Conservation (phyloP, 202 grass and related monocot genomes). For the Brachypodium distachyon region DNA sequence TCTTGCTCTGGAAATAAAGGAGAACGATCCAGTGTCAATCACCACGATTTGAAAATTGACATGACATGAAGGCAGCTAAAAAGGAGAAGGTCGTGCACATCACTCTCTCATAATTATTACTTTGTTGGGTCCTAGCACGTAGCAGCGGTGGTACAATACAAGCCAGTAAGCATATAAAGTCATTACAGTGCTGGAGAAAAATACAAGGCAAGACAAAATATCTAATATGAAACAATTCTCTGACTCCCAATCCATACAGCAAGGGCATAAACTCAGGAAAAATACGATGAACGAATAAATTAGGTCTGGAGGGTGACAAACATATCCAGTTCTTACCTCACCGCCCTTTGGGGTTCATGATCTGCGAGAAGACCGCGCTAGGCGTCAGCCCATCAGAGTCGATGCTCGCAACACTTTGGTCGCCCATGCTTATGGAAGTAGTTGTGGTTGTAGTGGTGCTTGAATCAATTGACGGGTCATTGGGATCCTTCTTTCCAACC, state of each 20-base stretch:
- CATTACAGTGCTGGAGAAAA: constrained; percentile 33
- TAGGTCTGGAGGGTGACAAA: constrained; percentile 7
- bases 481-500: constrained; percentile 63
- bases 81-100: background rate
- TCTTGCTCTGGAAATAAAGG: background rate
- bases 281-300: constrained; percentile 45
- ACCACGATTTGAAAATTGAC: background rate
- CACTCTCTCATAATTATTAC: constrained; percentile 10
- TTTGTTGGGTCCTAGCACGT: constrained; percentile 27
- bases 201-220: constrained; percentile 29
- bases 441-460: constrained; percentile 70
- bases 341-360: constrained; percentile 96
- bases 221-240: constrained; percentile 45
- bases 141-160: constrained; percentile 30
- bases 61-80: background rate
- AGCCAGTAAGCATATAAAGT: constrained; percentile 20
- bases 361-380: constrained; percentile 94
- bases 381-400: constrained; percentile 79
- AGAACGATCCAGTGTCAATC: background rate
- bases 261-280: constrained; percentile 35
- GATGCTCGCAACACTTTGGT: constrained; percentile 58
- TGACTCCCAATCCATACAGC: constrained; percentile 21
- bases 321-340: constrained; percentile 41
- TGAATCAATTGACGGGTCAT: constrained; percentile 52
- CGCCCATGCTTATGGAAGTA: constrained; percentile 65